phyloP scores from a whole-genome alignment of 768 basidiomycete genomes.

The Chiua virens region DNA sequence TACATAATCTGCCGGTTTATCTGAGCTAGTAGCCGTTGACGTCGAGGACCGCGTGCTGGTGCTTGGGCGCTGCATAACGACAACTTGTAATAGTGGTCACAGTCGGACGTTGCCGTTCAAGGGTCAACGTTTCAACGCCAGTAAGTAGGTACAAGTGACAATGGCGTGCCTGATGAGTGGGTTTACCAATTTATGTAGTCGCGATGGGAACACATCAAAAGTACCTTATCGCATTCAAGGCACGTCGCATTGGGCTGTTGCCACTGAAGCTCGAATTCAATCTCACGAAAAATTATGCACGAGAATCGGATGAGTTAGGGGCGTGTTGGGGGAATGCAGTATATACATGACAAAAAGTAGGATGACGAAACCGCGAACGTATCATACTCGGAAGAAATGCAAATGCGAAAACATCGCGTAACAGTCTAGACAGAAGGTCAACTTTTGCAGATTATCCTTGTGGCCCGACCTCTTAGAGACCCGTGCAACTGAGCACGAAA shows the following conservation, averaged over 20 bases:
- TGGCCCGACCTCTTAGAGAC: neutral
- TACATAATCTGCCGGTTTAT: conserved; percentile 71
- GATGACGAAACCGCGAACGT: neutral
- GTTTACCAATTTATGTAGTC: neutral
- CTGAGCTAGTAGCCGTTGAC: conserved; percentile 23
- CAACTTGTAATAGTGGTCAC: no score
- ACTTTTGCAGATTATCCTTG: no score
- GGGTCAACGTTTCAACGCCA: no score
- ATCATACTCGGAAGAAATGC: neutral
- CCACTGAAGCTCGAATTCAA: no score
- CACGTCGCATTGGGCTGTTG: no score
- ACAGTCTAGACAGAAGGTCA: no score
- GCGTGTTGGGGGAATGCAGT: neutral
- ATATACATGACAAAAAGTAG: neutral
- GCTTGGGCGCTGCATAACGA: conserved; percentile 31
- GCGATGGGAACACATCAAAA: conserved; percentile 16
- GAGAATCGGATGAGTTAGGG: conserved; percentile 4
- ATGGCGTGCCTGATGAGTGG: no score
- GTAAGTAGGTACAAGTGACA: no score
- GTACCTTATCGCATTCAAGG: no score
- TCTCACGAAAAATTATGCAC: no score
- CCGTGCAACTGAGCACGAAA: neutral
- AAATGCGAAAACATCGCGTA: neutral
- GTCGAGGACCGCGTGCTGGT: conserved; percentile 29
- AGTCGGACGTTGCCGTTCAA: no score